Conservation (phyloP, 1,284 basidiomycete species). For the Cutaneotrichosporon mucoides region DNA sequence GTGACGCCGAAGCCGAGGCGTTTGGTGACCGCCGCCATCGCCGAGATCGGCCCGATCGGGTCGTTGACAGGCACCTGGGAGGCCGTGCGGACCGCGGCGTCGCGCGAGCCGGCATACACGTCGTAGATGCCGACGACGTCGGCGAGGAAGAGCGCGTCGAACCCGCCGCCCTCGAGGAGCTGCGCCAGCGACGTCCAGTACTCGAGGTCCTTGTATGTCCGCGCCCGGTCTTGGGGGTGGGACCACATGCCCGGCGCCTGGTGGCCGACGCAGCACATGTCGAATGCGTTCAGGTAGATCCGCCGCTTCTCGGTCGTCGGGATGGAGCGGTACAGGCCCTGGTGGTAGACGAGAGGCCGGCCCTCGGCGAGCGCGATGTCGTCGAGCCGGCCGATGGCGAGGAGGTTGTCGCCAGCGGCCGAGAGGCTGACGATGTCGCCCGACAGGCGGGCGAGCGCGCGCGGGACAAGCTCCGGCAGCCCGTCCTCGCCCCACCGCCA, state of each 20-base stretch:
- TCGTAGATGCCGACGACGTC: slow-evolving; percentile 20
- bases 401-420: slow-evolving; percentile 17
- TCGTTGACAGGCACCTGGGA: slow-evolving; percentile 19
- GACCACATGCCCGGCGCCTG: slow-evolving; percentile 16
- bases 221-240: slow-evolving; percentile 8
- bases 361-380: slow-evolving; percentile 4
- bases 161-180: slow-evolving; percentile 12
- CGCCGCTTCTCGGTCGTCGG: slow-evolving; percentile 1
- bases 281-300: slow-evolving; percentile 18
- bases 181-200: slow-evolving; percentile 16
- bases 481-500: slow-evolving; percentile 15
- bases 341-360: slow-evolving; percentile 15
- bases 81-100: slow-evolving; percentile 11
- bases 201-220: slow-evolving; percentile 19
- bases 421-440: slow-evolving; percentile 12
- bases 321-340: slow-evolving; percentile 12
- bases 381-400: slow-evolving; percentile 9
- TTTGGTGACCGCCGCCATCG: slow-evolving; percentile 19
- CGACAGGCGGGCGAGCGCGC: slow-evolving; percentile 10
- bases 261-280: slow-evolving; percentile 21
- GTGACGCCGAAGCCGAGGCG: slow-evolving; percentile 22
- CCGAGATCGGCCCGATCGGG: slow-evolving; percentile 10
- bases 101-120: slow-evolving; percentile 14
- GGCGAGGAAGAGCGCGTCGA: slow-evolving; percentile 15
- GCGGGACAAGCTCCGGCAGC: slow-evolving; percentile 7